Evolutionary conservation across 257 asterid genomes (phyloP).

Genomic region (Solanum verrucosum): DNA sequence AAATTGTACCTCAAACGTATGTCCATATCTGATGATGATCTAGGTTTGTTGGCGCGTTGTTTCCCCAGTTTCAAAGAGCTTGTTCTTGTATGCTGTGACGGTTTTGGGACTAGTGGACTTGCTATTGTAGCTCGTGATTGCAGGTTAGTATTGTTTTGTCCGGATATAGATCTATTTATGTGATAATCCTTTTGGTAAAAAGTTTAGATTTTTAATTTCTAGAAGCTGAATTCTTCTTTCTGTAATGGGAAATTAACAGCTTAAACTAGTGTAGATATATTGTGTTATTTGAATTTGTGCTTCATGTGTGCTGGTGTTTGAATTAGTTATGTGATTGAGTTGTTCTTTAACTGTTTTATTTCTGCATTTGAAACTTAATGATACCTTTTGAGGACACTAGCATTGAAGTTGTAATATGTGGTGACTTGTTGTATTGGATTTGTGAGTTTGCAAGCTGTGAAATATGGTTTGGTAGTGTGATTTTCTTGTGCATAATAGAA

Average conservation of each 20-base stretch:
- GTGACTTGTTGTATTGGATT: neutral
- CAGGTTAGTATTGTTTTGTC: conserved; percentile 25
- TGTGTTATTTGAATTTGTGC: neutral
- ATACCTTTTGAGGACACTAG: neutral
- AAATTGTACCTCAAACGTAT: conserved; percentile 38
- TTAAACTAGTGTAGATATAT: neutral
- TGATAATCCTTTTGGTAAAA: neutral
- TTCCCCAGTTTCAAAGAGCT: conserved; percentile 31
- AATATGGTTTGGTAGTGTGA: neutral
- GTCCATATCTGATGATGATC: conserved; percentile 32
- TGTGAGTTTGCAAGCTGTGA: neutral
- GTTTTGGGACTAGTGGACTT: conserved; percentile 42
- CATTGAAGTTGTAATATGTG: neutral
- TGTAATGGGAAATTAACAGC: neutral
- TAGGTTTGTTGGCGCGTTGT: conserved; percentile 17
- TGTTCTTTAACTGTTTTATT: neutral
- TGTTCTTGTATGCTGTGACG: conserved; percentile 39
- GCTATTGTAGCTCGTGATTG: conserved; percentile 35
- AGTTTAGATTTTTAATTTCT: neutral
- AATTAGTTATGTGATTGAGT: neutral
- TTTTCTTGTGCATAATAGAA: neutral
- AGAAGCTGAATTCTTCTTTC: neutral
- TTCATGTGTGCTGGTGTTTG: neutral
- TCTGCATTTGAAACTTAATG: neutral
- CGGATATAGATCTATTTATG: conserved; percentile 3